Conservation (phyloP, 306 rosid species). For the Medicago ruthenica region DNA sequence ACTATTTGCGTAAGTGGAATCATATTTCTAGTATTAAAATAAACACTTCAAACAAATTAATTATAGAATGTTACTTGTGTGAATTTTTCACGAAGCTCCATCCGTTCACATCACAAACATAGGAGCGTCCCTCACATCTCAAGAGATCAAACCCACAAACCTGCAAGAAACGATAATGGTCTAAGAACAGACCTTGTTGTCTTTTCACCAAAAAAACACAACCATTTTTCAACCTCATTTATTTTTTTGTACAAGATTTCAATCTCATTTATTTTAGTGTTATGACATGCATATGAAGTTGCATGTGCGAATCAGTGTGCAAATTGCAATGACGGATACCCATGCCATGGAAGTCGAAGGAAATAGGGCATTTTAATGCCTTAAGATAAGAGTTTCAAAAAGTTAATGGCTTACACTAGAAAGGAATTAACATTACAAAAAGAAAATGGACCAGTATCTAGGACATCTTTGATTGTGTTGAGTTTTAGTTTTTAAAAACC, state of each 20-base stretch:
- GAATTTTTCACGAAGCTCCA: constrained; percentile 99
- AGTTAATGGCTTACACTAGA: not conserved
- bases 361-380: constrained; percentile 4
- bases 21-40: constrained; percentile 21
- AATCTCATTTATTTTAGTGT: not conserved
- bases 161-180: constrained; percentile 54
- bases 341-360: not conserved
- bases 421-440: not conserved
- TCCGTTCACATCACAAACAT: constrained; percentile 97
- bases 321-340: not conserved
- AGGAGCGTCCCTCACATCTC: constrained; percentile 95
- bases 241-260: not conserved
- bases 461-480: not conserved
- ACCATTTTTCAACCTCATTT: not conserved
- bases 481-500: not conserved
- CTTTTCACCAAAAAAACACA: not conserved
- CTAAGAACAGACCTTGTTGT: constrained; percentile 5
- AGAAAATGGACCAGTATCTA: not conserved
- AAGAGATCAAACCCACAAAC: constrained; percentile 98
- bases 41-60: constrained; percentile 32
- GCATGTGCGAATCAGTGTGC: not conserved
- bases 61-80: constrained; percentile 69
- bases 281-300: not conserved
- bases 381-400: not conserved
- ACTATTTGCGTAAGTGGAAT: constrained; percentile 18